A percentile compares a stretch with the other conserved stretches of the same genome.
phyloP scores from a whole-genome alignment of 371 early-diverging fungal species.

The Rhizopus sp. region DNA sequence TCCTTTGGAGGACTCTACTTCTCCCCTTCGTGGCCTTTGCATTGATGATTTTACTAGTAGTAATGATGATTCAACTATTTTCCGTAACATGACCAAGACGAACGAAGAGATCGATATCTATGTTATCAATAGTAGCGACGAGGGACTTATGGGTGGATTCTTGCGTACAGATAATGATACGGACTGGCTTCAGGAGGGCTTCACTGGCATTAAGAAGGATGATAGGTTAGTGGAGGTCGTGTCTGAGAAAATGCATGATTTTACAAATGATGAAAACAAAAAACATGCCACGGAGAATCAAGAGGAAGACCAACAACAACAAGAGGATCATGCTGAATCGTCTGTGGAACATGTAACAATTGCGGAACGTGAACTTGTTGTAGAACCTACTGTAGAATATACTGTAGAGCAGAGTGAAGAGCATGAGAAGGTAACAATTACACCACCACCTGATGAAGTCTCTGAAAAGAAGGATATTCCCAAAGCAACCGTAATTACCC shows the following conservation, averaged over 20 bases:
- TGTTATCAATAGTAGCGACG: background rate
- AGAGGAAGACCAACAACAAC: background rate
- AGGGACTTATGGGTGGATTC: constrained; percentile 10
- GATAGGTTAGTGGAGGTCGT: background rate
- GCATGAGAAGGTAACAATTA: constrained; percentile 8
- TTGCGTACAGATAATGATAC: constrained; percentile 4
- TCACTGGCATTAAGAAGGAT: constrained; percentile 15
- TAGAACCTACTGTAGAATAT: no score
- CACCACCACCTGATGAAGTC: constrained; percentile 23
- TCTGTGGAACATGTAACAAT: no score
- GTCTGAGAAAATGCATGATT: constrained; percentile 3
- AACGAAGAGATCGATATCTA: background rate
- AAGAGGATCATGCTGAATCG: background rate
- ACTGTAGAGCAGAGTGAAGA: background rate
- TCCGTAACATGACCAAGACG: background rate
- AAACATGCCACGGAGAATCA: constrained; percentile 2
- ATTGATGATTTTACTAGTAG: background rate
- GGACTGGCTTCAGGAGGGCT: constrained; percentile 4
- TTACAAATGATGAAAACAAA: constrained; percentile 6
- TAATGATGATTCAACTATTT: constrained; percentile 2
- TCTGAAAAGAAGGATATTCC: background rate
- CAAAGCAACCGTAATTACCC: background rate
- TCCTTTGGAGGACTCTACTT: background rate
- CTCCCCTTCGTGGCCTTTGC: background rate
- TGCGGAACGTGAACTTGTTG: no score